Base-by-base conservation (phyloP, 306 rosid species). In the Cucumis melo region DNA sequence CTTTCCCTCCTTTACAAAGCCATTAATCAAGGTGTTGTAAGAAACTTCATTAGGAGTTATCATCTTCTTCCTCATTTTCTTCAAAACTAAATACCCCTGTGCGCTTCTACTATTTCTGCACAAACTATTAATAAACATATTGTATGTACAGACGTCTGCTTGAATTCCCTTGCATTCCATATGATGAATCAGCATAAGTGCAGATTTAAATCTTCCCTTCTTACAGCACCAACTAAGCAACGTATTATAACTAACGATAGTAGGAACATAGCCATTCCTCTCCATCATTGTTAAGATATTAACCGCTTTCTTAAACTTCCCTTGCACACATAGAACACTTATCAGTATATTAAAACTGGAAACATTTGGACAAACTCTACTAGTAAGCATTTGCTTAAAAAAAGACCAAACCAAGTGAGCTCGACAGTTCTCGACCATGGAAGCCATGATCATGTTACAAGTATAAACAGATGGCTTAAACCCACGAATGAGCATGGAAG, bases 1-100 rank as follows among this genome's bases (percentile, higher is more conserved):
- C 84, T 86, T 91, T 79, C 97, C 89, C 83, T 89, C 94, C 86
- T 86, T 91, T 24, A 85, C 91, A 89, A 91, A 89, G 29, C 97
- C 97, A 60, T 81, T 82, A 75, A 91, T 85, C 21, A 91, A 84
- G 68, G 89, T 89, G 84, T 91, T 89, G 80, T 89, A 91, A 0
- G 94, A 89, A 54, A 87, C 79, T 57, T 53, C 87, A 79, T 84
- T 87, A 50, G 97, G 97, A 86, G 59, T 68, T 55, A 89, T 84
- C 88, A 57, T 81, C 75, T 81, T 89, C 85, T 63, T 87, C 84
- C 90, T 87, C 96, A 91, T 91, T 82, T 81, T 89, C 80, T 84
- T 87, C 84, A 91, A 82, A 66, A 89, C 70, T 64, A 91, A 82
- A 80, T 91, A 91, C 74, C 86, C 93, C 79, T 87, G 88, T 0